Base-by-base conservation (phyloP, 108 stramenopile genomes). In the Craspedostauros australis region DNA sequence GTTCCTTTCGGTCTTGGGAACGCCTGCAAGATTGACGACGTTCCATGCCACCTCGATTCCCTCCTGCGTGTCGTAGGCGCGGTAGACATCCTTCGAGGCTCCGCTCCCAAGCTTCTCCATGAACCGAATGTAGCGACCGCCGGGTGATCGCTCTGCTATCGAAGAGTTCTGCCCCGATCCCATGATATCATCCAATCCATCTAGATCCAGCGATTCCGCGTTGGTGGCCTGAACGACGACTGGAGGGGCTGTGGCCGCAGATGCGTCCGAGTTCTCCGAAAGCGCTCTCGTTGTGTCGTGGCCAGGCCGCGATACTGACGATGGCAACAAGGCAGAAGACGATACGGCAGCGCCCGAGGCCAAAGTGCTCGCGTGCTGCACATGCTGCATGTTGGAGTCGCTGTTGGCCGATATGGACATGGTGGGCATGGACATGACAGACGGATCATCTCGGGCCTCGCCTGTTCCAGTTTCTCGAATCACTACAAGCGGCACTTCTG, bases 41-140 rank as follows among this genome's bases (percentile, higher is more conserved):
- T 97, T 97, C 98, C 98, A 99, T 8, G 98, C 98, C 32, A 99
- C 96, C 59, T 95, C 94, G 33, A 95, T 90, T 31, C 98, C 98
- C 68, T 96, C 93, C 37, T 82, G 83, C 3, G 96, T 94, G 66
- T 99, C 98, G 67, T 96, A 97, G 5, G 95, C 95, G 51, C 95
- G 73, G 61, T 89, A 96, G 14, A 96, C 97, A 50, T 94, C 91
- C 57, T 96, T 96, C 70, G 93, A 95, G 22, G 93, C 93, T 32
- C 97, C 97, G 45, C 84, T 84, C 2, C 95, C 95, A 16, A 98
- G 70, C 57, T 95, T 93, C 48, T 95, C 95, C 49, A 88, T 84
- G 60, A 98, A 98, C 1, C 93, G 90, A 32, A 98, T 80, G 74
- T 96, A 98, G 4, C 97, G 84, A 30, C 88, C 94, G 7, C 81